Evolutionary conservation across 768 basidiomycete genomes (phyloP), one percentile per base, ranked within the genome.

Genomic region (Leccinum broughii): DNA sequence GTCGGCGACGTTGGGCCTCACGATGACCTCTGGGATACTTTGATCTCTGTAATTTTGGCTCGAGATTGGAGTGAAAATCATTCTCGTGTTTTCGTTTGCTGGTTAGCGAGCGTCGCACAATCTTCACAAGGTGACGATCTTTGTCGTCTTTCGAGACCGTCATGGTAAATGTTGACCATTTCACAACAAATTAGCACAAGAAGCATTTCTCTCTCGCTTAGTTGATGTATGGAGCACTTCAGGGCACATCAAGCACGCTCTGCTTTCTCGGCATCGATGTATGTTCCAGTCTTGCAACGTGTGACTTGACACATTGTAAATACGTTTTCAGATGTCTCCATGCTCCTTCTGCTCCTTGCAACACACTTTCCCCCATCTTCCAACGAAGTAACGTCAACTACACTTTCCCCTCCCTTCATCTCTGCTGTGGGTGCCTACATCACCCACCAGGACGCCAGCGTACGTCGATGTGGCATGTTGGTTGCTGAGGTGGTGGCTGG

Each of bases 391-490:
- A 67, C 74, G 35, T 73, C 76, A 9, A 72, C 90, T 4, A 80
- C 85, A 3, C 72, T 82, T 32, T 85, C 84, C 13, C 77, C 85
- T 5, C 59, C 77, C 1, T 88, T 98, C 68, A 81, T 98, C 62
- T 76, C 78, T 22, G 85, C 85, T 13, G 80, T 97, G 51, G 83
- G 87, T 6, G 73, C 75, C 6, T 98, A 97, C 68, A 85, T 99
- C 50, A 80, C 80, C 1, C 93, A 96, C 72, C 75, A 87, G 6
- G 93, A 96, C 56, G 75, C 78, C 1, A 80, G 86, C 4, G 82
- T 97, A 20, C 87, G 96, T 4, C 82, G 88, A 26, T 90, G 93
- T 65, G 97, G 97, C 3, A 96, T 99, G 94, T 81, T 98, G 35
- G 86, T 85, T 1, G 96, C 92, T 1, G 96, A 99, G 74, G 78